These are phyloP conservation scores for Verticillium dahliae DNA, from an alignment of 2,329 filamentous ascomycete genomes.

Conservation along the genomic window DNA sequence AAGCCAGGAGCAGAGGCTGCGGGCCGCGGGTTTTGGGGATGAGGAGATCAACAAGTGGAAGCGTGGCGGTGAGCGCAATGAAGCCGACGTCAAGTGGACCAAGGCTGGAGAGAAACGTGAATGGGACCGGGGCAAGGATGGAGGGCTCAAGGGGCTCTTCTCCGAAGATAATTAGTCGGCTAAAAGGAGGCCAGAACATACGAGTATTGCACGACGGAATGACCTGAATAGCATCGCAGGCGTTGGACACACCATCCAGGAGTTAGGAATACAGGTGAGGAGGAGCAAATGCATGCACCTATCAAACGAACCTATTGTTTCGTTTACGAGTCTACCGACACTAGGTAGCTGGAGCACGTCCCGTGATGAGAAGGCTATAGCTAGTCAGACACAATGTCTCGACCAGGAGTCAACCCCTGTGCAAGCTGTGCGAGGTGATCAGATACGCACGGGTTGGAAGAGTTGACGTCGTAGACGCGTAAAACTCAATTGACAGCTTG, in stretches of 20 bases:
- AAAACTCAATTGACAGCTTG: too few relatives aligned
- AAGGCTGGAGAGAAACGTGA: conserved; percentile 58
- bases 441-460: too few relatives aligned
- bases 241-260: background rate
- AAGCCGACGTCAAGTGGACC: conserved; percentile 65
- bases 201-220: background rate
- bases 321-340: background rate
- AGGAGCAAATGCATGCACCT: too few relatives aligned
- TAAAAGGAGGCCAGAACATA: background rate
- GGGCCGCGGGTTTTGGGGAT: conserved; percentile 71
- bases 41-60: conserved; percentile 69
- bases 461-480: too few relatives aligned
- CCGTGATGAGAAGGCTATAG: background rate
- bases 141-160: conserved; percentile 7
- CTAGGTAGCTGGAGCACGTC: background rate
- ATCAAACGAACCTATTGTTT: too few relatives aligned
- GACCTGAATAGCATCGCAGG: background rate
- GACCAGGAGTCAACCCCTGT: background rate
- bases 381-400: background rate
- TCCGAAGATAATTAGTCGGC: conserved; percentile 8
- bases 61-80: conserved; percentile 50
- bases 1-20: conserved; percentile 68
- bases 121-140: conserved; percentile 51
- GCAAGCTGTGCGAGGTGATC: background rate
- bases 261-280: too few relatives aligned